Evolutionary conservation across 805 yeast species (phyloP).

Genomic region (Ogataea dorogensis): DNA sequence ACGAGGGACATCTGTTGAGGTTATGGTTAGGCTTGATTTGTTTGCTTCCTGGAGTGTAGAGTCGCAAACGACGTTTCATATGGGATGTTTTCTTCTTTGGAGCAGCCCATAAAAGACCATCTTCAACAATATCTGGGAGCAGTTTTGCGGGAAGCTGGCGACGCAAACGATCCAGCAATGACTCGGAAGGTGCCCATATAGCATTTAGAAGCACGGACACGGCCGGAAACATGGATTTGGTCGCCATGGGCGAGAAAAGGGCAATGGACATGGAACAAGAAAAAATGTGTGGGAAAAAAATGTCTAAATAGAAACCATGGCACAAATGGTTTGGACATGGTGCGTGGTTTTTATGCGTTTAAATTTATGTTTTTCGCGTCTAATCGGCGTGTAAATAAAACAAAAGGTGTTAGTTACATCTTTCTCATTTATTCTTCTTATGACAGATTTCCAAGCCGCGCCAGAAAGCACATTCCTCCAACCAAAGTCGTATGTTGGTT

Average conservation of each 20-base stretch:
- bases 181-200: slow-evolving; percentile 2
- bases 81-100: slow-evolving; percentile 94
- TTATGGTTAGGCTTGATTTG: slow-evolving; percentile 73
- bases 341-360: slow-evolving; percentile 2
- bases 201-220: slow-evolving; percentile 5
- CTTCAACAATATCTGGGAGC: slow-evolving; percentile 44
- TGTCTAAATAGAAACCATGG: neutral
- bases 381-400: slow-evolving; percentile 13
- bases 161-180: slow-evolving; percentile 7
- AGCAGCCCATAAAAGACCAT: slow-evolving; percentile 81
- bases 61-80: slow-evolving; percentile 78
- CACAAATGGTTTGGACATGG: neutral
- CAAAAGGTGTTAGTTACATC: slow-evolving; percentile 1
- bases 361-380: slow-evolving; percentile 11
- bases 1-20: slow-evolving; percentile 89
- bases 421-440: neutral
- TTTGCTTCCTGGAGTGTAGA: slow-evolving; percentile 78
- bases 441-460: slow-evolving; percentile 15
- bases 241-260: slow-evolving; percentile 7
- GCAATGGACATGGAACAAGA: slow-evolving; percentile 11
- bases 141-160: slow-evolving; percentile 24
- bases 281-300: slow-evolving; percentile 1
- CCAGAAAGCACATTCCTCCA: slow-evolving; percentile 30
- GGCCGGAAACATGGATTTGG: slow-evolving; percentile 5
- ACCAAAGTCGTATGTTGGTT: slow-evolving; percentile 87